Evolutionary conservation across 169 alveolate genomes (phyloP).

Genomic region (Plasmodium vivax): DNA sequence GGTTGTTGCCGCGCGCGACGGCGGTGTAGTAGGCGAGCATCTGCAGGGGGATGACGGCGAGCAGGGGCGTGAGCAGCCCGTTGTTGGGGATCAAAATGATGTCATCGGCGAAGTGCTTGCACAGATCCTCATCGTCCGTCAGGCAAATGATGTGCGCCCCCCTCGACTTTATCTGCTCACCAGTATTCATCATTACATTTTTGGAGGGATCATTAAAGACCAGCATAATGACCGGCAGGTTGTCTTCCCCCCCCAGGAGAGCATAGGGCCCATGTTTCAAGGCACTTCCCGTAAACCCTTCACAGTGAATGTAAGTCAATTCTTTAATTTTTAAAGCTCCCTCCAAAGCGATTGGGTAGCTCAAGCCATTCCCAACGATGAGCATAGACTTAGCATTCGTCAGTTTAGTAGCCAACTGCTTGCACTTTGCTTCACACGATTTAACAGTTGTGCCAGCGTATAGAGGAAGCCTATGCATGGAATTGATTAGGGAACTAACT

Average conservation of each 20-base stretch:
- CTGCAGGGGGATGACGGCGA: constrained; percentile 89
- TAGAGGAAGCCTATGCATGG: constrained; percentile 65
- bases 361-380: constrained; percentile 92
- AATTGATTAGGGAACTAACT: constrained; percentile 37
- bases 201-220: constrained; percentile 91
- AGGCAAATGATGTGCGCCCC: constrained; percentile 93
- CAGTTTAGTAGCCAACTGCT: constrained; percentile 49
- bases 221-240: constrained; percentile 91
- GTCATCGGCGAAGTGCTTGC: constrained; percentile 88
- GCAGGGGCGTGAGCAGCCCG: constrained; percentile 88
- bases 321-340: constrained; percentile 98
- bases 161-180: constrained; percentile 94
- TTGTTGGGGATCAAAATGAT: constrained; percentile 83
- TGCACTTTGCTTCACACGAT: constrained; percentile 61
- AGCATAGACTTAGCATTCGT: constrained; percentile 75
- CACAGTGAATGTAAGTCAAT: constrained; percentile 95
- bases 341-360: constrained; percentile 95
- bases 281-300: constrained; percentile 96
- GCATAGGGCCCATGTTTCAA: constrained; percentile 97
- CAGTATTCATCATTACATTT: constrained; percentile 89
- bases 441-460: constrained; percentile 57
- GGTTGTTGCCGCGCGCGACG: constrained; percentile 83
- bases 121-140: constrained; percentile 88
- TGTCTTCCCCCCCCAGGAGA: constrained; percentile 87
- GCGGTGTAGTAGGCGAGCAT: constrained; percentile 88